Evolutionary conservation across 1,139 yeast genomes (phyloP).

Genomic region (Candida frijolesensis): DNA sequence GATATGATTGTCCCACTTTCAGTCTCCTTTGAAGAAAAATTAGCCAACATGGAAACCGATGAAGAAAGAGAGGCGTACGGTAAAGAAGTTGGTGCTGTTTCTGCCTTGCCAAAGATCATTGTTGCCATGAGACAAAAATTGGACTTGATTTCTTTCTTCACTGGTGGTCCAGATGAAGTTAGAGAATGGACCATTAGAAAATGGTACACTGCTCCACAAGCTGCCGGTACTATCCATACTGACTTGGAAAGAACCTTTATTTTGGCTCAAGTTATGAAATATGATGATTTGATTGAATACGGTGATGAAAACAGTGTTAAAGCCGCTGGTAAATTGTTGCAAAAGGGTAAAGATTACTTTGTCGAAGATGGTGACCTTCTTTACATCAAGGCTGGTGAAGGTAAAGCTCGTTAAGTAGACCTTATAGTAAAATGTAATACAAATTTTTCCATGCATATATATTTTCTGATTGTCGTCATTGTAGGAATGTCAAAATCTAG

Average conservation of each 20-base stretch:
- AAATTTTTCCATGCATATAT: neutral
- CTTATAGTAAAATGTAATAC: neutral
- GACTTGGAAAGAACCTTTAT: slow-evolving; percentile 55
- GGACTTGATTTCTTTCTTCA: slow-evolving; percentile 81
- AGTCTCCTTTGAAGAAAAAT: slow-evolving; percentile 89
- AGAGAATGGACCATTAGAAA: slow-evolving; percentile 90
- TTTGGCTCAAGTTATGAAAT: slow-evolving; percentile 50
- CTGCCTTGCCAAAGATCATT: slow-evolving; percentile 88
- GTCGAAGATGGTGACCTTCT: slow-evolving; percentile 83
- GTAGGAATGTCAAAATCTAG: too few relatives aligned
- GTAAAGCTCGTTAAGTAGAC: slow-evolving; percentile 61
- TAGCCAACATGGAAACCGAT: slow-evolving; percentile 84
- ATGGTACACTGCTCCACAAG: slow-evolving; percentile 85
- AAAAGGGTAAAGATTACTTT: slow-evolving; percentile 96
- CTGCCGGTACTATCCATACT: slow-evolving; percentile 85
- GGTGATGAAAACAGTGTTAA: slow-evolving; percentile 85
- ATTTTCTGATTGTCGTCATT: neutral
- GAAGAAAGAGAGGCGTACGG: slow-evolving; percentile 93
- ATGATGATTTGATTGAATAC: slow-evolving; percentile 65
- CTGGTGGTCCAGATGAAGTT: slow-evolving; percentile 84
- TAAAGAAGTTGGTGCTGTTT: slow-evolving; percentile 79
- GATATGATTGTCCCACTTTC: slow-evolving; percentile 93
- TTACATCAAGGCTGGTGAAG: slow-evolving; percentile 95
- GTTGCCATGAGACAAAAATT: slow-evolving; percentile 80
- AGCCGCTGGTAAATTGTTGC: slow-evolving; percentile 90